Evolutionary conservation across 2,329 filamentous ascomycete species (phyloP), one percentile per base, ranked within the genome.

Genomic region (Rutstroemia sp.): DNA sequence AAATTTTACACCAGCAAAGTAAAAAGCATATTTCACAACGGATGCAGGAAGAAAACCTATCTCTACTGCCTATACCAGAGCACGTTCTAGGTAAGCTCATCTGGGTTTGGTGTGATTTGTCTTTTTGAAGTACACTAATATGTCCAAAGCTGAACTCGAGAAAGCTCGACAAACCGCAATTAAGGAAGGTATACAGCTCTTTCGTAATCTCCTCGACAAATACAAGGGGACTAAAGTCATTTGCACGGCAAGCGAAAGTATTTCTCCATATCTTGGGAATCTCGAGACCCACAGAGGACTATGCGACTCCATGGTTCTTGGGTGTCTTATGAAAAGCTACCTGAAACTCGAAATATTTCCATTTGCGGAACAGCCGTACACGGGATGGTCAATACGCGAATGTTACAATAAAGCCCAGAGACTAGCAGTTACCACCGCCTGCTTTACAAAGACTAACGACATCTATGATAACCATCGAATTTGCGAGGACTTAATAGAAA

Each of bases 271-370:
- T 21, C 19, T 7, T 12, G 17, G 2, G 6, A 2, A 51, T 2
- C 9, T 25, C 10, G 2, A 3, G 10, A 12, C 17, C 14, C 16
- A 53, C 27, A 47, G 42, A 53, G 12, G 21, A 12, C 39, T 17
- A 16, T 53, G 51, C 8, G 51, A 53, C 44, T 45, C 44, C 6
- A 53, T 53, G 51, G 27, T 53, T 8, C 27, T 53, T 46, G 51
- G 51, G 2, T 23, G 27, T 37, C 19, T 53, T 2, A 46, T n/a
- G 3, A 46, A 25, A 25, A 37, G 30, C 17, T 17, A 17, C 12
- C 14, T 47, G 17, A 12, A 4, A 9, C 12, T 42, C 27, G n/a
- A 23, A 2, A 14, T 51, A 4, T n/a, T 51, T 30, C 23, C 38
- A 30, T n/a, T n/a, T n/a, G n/a, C n/a, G n/a, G 5, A 21, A 42